phyloP scores from a whole-genome alignment of 495 filamentous ascomycete genomes.

The Cladorrhinum samala region DNA sequence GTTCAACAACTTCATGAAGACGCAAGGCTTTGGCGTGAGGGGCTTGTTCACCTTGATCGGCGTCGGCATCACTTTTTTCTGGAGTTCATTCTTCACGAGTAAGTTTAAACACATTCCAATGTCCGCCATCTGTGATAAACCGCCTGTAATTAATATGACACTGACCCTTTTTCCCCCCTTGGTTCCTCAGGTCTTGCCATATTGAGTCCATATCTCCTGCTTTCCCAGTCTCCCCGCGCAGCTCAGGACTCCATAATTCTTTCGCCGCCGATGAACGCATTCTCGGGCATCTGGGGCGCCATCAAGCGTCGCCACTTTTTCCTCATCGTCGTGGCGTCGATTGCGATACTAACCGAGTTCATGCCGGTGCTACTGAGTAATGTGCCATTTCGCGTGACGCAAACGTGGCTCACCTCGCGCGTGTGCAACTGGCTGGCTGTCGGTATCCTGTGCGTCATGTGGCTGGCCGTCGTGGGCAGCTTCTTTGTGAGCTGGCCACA shows the following conservation, averaged over 20 bases:
- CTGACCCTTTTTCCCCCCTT: too few relatives aligned
- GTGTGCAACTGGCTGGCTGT: constrained; percentile 30
- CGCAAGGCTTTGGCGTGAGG: constrained; percentile 36
- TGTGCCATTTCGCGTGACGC: constrained; percentile 29
- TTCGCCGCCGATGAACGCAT: constrained; percentile 22
- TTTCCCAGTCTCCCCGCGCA: constrained; percentile 17
- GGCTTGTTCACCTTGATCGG: constrained; percentile 39
- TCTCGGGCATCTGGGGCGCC: constrained; percentile 27
- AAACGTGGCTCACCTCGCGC: constrained; percentile 24
- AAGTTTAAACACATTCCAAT: constrained; percentile 6
- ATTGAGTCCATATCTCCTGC: constrained; percentile 25
- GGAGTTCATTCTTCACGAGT: constrained; percentile 34
- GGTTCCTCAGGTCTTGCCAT: constrained; percentile 7
- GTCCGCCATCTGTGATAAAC: background rate
- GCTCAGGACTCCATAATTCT: constrained; percentile 25
- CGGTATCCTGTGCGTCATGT: constrained; percentile 31
- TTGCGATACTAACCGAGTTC: constrained; percentile 29
- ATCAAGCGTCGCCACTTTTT: constrained; percentile 24
- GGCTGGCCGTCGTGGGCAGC: constrained; percentile 23
- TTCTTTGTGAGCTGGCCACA: constrained; percentile 24
- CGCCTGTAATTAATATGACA: background rate
- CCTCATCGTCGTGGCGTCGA: constrained; percentile 22
- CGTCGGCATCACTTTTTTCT: constrained; percentile 38
- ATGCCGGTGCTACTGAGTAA: constrained; percentile 32
- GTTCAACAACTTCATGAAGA: constrained; percentile 43